Conservation (phyloP, 78 protist species). For the Dictyostelium capitatum region DNA sequence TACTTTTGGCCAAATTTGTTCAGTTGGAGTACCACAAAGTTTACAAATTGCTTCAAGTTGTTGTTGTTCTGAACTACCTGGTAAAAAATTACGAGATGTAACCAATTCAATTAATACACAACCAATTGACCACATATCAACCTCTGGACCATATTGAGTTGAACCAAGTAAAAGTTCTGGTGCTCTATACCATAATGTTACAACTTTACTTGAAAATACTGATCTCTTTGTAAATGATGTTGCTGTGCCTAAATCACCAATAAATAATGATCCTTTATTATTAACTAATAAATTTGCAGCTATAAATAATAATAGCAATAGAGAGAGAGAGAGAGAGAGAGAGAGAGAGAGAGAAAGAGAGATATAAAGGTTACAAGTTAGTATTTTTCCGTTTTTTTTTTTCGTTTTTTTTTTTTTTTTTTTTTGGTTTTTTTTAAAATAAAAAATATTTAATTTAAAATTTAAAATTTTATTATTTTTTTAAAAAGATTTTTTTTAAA, state of each 20-base stretch:
- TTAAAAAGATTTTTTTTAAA: too few relatives aligned
- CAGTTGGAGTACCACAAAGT: slow-evolving; percentile 92
- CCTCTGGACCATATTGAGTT: slow-evolving; percentile 80
- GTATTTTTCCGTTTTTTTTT: too few relatives aligned
- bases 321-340: background rate
- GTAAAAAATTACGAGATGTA: slow-evolving; percentile 69
- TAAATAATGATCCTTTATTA: slow-evolving; percentile 70
- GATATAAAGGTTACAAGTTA: too few relatives aligned
- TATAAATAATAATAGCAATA: background rate
- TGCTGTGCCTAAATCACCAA: slow-evolving; percentile 82
- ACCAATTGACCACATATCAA: slow-evolving; percentile 93
- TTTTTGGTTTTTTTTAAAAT: too few relatives aligned
- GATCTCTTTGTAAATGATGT: slow-evolving; percentile 64
- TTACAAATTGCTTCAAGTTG: slow-evolving; percentile 70
- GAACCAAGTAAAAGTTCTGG: slow-evolving; percentile 93
- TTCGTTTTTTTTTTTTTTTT: slow-evolving; percentile 5
- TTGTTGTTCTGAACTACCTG: slow-evolving; percentile 66
- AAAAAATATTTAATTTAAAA: too few relatives aligned
- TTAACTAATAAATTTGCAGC: slow-evolving; percentile 77
- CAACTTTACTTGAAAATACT: slow-evolving; percentile 73
- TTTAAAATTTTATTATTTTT: too few relatives aligned
- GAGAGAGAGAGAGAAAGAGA: too few relatives aligned
- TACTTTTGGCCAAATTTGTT: slow-evolving; percentile 93
- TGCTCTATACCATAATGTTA: slow-evolving; percentile 90
- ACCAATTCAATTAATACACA: slow-evolving; percentile 78